Conservation (phyloP, 768 basidiomycete species). For the Amanita rubescens region DNA sequence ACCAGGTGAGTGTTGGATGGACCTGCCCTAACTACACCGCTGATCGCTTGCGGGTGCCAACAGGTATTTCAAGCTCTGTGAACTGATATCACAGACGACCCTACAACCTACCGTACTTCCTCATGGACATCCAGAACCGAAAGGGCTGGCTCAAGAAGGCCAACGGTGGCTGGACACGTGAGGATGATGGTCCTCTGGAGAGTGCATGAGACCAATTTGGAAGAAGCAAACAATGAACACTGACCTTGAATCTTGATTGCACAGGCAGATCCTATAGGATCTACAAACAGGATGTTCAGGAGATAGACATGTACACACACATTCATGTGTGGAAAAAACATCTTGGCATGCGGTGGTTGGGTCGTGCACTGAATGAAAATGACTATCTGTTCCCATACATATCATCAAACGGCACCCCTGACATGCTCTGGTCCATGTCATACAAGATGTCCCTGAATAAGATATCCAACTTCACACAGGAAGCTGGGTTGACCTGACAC, state of each 20-base stretch:
- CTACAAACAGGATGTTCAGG: conserved; percentile 23
- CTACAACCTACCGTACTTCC: conserved; percentile 12
- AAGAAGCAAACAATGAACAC: no score
- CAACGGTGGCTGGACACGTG: conserved; percentile 13
- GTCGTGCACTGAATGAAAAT: not conserved
- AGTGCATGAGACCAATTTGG: not conserved
- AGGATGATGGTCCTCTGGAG: conserved; percentile 9
- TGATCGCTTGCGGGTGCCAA: not conserved
- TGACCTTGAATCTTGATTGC: not conserved
- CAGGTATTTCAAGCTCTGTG: conserved; percentile 1
- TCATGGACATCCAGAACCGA: conserved; percentile 12
- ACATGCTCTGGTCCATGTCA: conserved; percentile 17
- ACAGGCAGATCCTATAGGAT: conserved; percentile 20
- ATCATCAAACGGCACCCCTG: conserved; percentile 8
- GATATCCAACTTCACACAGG: conserved; percentile 20
- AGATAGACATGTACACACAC: conserved; percentile 22
- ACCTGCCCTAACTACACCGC: not conserved
- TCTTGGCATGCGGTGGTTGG: conserved; percentile 9
- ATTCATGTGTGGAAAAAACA: conserved; percentile 14
- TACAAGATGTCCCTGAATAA: conserved; percentile 21
- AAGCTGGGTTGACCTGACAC: conserved; percentile 16
- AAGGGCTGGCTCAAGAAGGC: conserved; percentile 19
- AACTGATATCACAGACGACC: not conserved
- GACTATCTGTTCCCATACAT: conserved; percentile 28
- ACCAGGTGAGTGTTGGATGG: not conserved